phyloP scores from a whole-genome alignment of 2,329 filamentous ascomycete species.

The Ophiocordyceps australis region DNA sequence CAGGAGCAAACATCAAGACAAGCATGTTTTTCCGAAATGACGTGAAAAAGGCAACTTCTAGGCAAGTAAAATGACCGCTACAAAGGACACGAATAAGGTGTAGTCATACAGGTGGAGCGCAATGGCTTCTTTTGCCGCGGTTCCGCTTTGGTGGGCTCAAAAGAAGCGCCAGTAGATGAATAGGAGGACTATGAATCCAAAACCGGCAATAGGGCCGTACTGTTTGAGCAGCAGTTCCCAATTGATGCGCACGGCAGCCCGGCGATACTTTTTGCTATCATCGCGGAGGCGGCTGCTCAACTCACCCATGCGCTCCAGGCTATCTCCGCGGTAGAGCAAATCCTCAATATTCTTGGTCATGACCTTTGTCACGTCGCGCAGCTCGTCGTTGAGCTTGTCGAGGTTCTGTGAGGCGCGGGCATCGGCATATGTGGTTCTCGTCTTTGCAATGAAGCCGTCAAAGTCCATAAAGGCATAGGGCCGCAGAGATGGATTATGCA shows the following conservation, averaged over 20 bases:
- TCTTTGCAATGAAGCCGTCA: conserved; percentile 88
- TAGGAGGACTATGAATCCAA: conserved; percentile 67
- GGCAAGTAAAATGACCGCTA: no score
- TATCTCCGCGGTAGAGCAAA: conserved; percentile 84
- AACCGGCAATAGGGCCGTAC: conserved; percentile 76
- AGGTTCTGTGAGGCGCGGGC: conserved; percentile 81
- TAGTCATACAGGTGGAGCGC: no score
- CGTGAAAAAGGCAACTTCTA: no score
- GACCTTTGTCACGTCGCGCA: conserved; percentile 93
- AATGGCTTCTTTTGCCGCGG: no score
- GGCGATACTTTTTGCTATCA: conserved; percentile 86
- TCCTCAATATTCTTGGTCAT: conserved; percentile 99
- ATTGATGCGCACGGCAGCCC: conserved; percentile 87
- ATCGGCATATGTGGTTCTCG: conserved; percentile 88
- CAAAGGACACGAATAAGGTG: no score
- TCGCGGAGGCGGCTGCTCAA: conserved; percentile 74
- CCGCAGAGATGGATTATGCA: conserved; percentile 56
- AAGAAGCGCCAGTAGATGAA: conserved; percentile 93
- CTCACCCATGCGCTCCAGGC: conserved; percentile 91
- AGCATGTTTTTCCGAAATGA: no score
- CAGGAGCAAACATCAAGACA: no score
- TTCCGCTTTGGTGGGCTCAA: no score
- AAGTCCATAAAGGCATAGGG: conserved; percentile 98
- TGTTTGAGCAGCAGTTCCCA: conserved; percentile 95
- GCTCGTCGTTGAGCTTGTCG: conserved; percentile 88